Conservation (phyloP, 345 rosid genomes). For the Kernera saxatilis region DNA sequence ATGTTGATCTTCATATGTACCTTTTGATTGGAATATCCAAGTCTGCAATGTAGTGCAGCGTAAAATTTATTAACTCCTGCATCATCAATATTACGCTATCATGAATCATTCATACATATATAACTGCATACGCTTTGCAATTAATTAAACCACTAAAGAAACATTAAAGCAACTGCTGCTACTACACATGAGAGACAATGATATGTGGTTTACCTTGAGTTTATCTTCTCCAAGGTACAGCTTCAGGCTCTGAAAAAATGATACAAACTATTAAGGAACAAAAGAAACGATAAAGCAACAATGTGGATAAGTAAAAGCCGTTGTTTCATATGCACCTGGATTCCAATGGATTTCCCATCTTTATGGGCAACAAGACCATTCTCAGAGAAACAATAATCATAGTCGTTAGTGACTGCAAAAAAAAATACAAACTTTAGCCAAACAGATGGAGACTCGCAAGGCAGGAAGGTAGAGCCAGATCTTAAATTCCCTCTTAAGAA, state of each 20-base stretch:
- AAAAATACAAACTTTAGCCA: not conserved
- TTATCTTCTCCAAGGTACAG: conserved; percentile 76
- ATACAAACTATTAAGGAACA: conserved; percentile 22
- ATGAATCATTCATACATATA: not conserved
- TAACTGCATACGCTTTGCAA: not conserved
- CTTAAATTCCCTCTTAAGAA: not conserved
- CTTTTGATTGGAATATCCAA: conserved; percentile 97
- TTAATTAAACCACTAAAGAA: not conserved
- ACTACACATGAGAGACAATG: not conserved
- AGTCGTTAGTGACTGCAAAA: conserved; percentile 72
- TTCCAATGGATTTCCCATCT: conserved; percentile 77
- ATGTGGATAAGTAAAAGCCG: not conserved
- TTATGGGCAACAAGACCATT: conserved; percentile 97
- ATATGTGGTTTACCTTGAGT: conserved; percentile 56
- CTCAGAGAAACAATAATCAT: conserved; percentile 91
- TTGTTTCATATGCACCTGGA: conserved; percentile 48
- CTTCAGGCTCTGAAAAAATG: conserved; percentile 71
- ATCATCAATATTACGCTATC: conserved; percentile 16
- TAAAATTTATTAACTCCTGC: conserved; percentile 86
- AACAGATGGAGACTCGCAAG: not conserved
- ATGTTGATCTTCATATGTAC: conserved; percentile 31
- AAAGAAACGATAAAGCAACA: not conserved
- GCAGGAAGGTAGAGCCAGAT: conserved; percentile 4
- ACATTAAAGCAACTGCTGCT: not conserved
- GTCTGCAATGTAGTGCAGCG: conserved; percentile 88